Conservation (phyloP, 23 red algal genomes). For the Chondrus crispus region DNA sequence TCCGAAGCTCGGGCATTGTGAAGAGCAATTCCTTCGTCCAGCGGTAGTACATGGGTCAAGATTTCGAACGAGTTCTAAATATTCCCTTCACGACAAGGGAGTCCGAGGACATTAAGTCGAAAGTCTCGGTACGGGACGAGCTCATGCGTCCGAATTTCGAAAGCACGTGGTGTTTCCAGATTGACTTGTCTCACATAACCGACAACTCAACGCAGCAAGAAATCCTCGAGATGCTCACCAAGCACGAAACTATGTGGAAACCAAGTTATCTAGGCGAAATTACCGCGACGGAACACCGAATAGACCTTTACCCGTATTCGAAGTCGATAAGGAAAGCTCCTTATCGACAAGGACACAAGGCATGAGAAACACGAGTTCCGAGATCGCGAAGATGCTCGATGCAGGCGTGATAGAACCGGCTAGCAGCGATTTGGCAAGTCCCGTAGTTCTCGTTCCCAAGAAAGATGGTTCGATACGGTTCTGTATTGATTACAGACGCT, state of each 20-base stretch:
- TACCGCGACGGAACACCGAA: neutral
- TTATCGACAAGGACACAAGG: neutral
- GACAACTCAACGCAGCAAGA: neutral
- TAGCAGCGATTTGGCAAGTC: neutral
- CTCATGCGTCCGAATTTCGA: no score
- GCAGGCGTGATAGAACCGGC: neutral
- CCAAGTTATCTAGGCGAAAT: conserved; percentile 17
- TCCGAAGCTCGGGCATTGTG: neutral
- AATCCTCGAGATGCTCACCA: neutral
- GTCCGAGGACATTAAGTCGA: no score
- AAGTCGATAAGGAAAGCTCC: neutral
- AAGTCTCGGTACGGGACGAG: no score
- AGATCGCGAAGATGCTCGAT: neutral
- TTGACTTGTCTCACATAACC: neutral
- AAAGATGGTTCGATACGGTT: conserved; percentile 1
- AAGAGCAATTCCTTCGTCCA: neutral
- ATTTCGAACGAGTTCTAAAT: no score
- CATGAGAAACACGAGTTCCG: neutral
- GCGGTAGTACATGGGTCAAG: neutral
- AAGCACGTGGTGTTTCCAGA: neutral
- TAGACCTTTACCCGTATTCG: neutral
- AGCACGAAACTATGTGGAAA: neutral
- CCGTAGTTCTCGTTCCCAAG: neutral
- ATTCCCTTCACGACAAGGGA: no score
- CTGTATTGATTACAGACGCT: neutral